Evolutionary conservation across 2,329 filamentous ascomycete species (phyloP), one percentile per base, ranked within the genome.

Genomic region (Aspergillus phoenicis): DNA sequence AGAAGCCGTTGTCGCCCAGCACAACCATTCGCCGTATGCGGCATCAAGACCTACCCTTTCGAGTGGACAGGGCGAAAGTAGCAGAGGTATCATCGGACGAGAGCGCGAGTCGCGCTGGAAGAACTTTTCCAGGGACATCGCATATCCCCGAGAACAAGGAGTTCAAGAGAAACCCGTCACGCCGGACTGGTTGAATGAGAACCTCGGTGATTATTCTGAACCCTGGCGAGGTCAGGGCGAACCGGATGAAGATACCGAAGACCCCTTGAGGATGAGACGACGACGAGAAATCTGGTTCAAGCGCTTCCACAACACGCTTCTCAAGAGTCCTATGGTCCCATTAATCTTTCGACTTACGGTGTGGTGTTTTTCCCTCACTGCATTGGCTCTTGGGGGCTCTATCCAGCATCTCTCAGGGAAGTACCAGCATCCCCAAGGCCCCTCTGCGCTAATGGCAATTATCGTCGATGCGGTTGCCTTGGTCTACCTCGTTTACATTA

Each of bases 401-500:
- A 93, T 98, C 53, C 91, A 88, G 73, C 80, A 87, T 67, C 77
- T 86, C 57, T 84, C 88, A 58, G 76, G 81, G 26, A 68, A 76
- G 68, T 68, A 78, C 71, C 60, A 75, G 71, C 75, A 79, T 30
- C 77, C 82, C 2, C 88, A 91, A 73, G 87, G 85, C 30, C 87
- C 89, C 41, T 96, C 95, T 55, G 90, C 92, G 7, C 85, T 93
- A 61, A 93, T 98, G 80, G 94, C 94, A 30, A 89, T 98, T 57
- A 86, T 91, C 38, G 91, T 99, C 41, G 94, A 98, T 76, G 87
- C 89, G 6, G 84, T 98, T 13, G 94, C 95, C 3, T 84, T 98
- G 61, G 87, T 94, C 2, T 99, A 98, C 77, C 89, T 96, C 58
- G 80, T 91, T 52, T 98, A 97, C 78, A 95, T 98, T 80, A 96